A percentile compares a stretch with the other conserved stretches of the same genome.
Conservation (phyloP, 2,329 filamentous ascomycete species). For the Hypoxylon sp. region DNA sequence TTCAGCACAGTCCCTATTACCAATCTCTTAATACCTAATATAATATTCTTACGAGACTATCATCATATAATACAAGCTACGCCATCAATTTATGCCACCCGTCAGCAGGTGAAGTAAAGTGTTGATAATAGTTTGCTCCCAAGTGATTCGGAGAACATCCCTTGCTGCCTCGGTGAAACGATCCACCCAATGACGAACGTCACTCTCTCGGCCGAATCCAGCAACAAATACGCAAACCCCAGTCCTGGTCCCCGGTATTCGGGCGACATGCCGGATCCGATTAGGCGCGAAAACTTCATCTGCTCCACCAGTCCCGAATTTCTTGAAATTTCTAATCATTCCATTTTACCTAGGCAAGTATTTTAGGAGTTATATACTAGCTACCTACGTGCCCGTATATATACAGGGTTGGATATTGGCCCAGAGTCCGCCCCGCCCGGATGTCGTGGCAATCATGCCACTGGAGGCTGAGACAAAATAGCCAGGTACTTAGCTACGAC, state of each 20-base stretch:
- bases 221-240: background rate
- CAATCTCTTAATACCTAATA: background rate
- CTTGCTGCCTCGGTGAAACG: background rate
- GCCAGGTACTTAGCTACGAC: background rate
- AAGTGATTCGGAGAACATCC: background rate
- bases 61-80: background rate
- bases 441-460: constrained; percentile 1
- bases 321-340: background rate
- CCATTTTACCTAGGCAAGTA: background rate
- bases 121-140: background rate
- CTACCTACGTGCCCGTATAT: background rate
- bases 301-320: constrained; percentile 10
- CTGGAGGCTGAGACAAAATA: background rate
- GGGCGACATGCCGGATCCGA: constrained; percentile 19
- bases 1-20: background rate
- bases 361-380: background rate
- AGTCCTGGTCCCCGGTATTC: constrained; percentile 14
- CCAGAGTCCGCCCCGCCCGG: background rate
- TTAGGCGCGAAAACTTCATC: constrained; percentile 12
- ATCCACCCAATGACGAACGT: constrained; percentile 1
- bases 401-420: background rate
- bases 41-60: background rate
- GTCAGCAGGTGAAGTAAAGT: background rate
- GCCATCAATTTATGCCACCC: background rate
- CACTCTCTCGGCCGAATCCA: constrained; percentile 4